Conservation (phyloP, 2,329 filamentous ascomycete genomes). For the Fusarium fujikuroi region DNA sequence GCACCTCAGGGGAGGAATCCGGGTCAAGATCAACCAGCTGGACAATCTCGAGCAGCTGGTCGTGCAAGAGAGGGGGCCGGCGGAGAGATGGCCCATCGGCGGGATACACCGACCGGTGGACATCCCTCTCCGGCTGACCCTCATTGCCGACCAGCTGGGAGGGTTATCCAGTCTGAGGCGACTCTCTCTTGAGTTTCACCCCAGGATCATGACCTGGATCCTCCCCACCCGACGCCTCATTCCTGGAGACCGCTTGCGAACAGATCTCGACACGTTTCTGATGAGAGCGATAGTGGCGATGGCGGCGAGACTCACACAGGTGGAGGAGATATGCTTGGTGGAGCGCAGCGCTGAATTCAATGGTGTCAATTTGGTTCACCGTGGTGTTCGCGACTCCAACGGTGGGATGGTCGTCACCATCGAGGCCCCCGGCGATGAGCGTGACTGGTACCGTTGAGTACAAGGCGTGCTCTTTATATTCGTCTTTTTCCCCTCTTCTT, state of each 20-base stretch:
- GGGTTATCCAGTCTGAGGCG: rapidly evolving
- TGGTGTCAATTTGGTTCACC: neutral
- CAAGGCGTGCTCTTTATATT: too few relatives aligned
- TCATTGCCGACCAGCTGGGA: rapidly evolving
- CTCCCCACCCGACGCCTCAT: rapidly evolving
- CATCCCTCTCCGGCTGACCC: neutral
- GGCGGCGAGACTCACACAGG: neutral
- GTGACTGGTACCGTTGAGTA: neutral
- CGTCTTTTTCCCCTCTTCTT: neutral
- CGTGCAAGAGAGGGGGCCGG: neutral
- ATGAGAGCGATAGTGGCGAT: neutral
- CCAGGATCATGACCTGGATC: rapidly evolving
- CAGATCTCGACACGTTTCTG: neutral
- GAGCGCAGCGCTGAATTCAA: neutral
- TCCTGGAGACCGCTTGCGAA: rapidly evolving
- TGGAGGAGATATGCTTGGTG: neutral
- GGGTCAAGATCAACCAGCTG: neutral
- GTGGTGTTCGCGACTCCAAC: neutral
- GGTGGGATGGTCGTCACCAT: neutral
- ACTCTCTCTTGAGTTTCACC: rapidly evolving
- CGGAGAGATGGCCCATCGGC: neutral
- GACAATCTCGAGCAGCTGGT: neutral
- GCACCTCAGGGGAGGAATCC: rapidly evolving
- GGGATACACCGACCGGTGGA: neutral
- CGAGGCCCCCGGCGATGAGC: neutral